Percentiles rank a stretch among this genome's conserved stretches.
phyloP scores from a whole-genome alignment of 2,329 filamentous ascomycete species.

The Trichophyton simii region DNA sequence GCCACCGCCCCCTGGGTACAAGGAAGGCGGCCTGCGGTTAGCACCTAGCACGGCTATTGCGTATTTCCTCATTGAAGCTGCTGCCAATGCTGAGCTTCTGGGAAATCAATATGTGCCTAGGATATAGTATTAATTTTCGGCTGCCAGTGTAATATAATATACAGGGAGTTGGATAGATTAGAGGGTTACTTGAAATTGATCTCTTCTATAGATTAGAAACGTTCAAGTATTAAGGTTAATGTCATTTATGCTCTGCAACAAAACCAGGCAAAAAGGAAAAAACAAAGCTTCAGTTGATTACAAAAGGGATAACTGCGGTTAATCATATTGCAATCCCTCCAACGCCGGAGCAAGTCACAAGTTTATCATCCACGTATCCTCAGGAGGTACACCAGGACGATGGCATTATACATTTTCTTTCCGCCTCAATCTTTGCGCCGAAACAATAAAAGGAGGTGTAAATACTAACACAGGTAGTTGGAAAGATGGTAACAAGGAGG shows the following conservation, averaged over 20 bases:
- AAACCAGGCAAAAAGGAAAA: neutral
- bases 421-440: neutral
- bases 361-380: neutral
- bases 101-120: constrained; percentile 43
- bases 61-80: constrained; percentile 70
- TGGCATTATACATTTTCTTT: neutral
- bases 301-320: neutral
- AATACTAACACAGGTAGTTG: neutral
- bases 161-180: neutral
- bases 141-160: no score
- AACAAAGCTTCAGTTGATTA: neutral
- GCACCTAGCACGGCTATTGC: constrained; percentile 86
- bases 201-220: neutral
- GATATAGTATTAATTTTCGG: constrained; percentile 18
- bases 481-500: neutral
- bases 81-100: constrained; percentile 58
- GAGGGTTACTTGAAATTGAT: neutral
- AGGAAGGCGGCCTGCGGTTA: constrained; percentile 63
- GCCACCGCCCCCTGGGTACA: constrained; percentile 51
- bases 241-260: neutral
- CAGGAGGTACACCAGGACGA: neutral
- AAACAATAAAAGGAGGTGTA: neutral
- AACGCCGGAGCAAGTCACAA: neutral
- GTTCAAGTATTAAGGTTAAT: neutral
- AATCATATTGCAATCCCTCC: neutral